Evolutionary conservation across 2,329 filamentous ascomycete genomes (phyloP).

Genomic region (Lecanicillium sp.): DNA sequence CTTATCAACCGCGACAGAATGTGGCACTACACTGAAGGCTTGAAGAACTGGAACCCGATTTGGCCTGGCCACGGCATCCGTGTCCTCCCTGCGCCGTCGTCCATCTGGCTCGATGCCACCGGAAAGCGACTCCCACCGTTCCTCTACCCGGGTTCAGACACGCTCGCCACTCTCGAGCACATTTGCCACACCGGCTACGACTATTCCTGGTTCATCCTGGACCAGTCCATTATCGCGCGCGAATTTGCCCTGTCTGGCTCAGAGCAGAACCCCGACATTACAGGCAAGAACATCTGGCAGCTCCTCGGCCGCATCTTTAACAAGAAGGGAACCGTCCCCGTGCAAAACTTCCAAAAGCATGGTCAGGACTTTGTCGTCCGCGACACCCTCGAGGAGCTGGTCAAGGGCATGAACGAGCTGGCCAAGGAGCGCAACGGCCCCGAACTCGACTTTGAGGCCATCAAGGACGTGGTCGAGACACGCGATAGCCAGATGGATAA

Average conservation of each 20-base stretch:
- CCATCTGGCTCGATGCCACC: conserved; percentile 54
- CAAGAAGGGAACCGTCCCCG: conserved; percentile 42
- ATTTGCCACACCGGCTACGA: conserved; percentile 55
- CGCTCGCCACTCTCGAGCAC: conserved; percentile 48
- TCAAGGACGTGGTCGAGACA: conserved; percentile 40
- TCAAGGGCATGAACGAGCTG: conserved; percentile 52
- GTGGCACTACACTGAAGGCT: conserved; percentile 60
- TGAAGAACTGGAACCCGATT: conserved; percentile 55
- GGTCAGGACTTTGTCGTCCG: conserved; percentile 52
- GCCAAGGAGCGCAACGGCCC: conserved; percentile 38
- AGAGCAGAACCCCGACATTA: conserved; percentile 56
- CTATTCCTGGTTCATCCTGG: conserved; percentile 56
- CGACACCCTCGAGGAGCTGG: conserved; percentile 47
- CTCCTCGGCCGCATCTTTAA: conserved; percentile 43
- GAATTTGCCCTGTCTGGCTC: conserved; percentile 57
- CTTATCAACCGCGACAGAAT: conserved; percentile 55
- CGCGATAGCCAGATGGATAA: conserved; percentile 51
- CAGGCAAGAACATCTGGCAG: conserved; percentile 47
- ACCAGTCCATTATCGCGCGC: conserved; percentile 50
- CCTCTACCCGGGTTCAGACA: conserved; percentile 51
- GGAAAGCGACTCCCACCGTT: conserved; percentile 50
- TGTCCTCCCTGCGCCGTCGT: conserved; percentile 51
- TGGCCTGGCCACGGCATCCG: conserved; percentile 56
- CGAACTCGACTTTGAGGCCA: conserved; percentile 32
- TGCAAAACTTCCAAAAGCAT: conserved; percentile 51